These are phyloP conservation scores for Paracoccidioides brasiliensis DNA, from an alignment of 2,329 filamentous ascomycete genomes.

Conservation along the genomic window DNA sequence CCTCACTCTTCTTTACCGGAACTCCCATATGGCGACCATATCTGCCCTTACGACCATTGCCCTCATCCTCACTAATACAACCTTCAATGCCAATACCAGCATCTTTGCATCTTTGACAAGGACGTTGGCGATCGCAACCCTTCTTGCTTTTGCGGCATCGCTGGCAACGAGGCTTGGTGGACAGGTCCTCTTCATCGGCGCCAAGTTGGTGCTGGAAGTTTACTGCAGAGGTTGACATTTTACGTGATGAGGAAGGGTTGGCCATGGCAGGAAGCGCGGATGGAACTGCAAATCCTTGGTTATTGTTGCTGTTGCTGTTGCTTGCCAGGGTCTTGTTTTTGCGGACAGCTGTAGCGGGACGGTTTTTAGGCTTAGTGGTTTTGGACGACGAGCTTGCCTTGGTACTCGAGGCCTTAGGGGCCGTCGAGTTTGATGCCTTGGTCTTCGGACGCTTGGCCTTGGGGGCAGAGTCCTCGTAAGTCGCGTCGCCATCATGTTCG, in stretches of 20 bases:
- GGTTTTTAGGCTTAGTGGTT: constrained; percentile 18
- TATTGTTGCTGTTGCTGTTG: constrained; percentile 10
- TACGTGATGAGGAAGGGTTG: constrained; percentile 32
- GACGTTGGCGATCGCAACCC: constrained; percentile 90
- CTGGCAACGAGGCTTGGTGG: constrained; percentile 92
- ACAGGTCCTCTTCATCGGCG: constrained; percentile 75
- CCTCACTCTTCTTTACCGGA: constrained; percentile 44
- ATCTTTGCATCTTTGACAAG: constrained; percentile 89
- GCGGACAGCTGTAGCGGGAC: constrained; percentile 22
- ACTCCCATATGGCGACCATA: constrained; percentile 64
- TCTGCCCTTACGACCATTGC: constrained; percentile 89
- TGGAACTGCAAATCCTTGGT: constrained; percentile 42
- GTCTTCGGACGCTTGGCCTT: constrained; percentile 42
- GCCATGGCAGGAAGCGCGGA: constrained; percentile 23
- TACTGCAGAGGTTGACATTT: constrained; percentile 42
- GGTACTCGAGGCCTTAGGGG: constrained; percentile 18
- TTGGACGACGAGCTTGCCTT: constrained; percentile 16
- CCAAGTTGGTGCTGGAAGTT: constrained; percentile 50
- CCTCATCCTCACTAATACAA: constrained; percentile 94
- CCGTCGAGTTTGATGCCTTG: constrained; percentile 26
- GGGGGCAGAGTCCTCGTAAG: constrained; percentile 27
- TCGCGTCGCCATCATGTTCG: constrained; percentile 36
- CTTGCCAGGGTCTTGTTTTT: constrained; percentile 23
- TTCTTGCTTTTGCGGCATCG: constrained; percentile 99
- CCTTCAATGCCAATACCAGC: constrained; percentile 86